Conservation (phyloP, 139 green algal genomes). For the Picochlorum sp. region DNA sequence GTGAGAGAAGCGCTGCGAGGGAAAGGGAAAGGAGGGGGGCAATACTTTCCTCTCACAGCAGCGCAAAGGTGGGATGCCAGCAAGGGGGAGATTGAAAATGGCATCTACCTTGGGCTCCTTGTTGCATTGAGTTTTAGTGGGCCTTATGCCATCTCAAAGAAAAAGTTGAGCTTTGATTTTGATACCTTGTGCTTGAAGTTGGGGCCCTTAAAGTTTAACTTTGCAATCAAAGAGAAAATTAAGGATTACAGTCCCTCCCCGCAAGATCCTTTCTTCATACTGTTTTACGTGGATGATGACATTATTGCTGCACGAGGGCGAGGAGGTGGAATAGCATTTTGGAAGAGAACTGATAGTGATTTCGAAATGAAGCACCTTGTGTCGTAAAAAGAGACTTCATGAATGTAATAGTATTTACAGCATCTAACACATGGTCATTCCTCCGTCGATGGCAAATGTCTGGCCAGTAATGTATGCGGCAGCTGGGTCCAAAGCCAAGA, state of each 20-base stretch:
- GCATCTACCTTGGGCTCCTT: conserved; percentile 33
- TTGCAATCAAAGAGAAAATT: conserved; percentile 7
- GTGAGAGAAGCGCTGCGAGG: conserved; percentile 13
- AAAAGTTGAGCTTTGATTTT: conserved; percentile 33
- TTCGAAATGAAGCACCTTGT: conserved; percentile 20
- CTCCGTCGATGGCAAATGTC: conserved; percentile 73
- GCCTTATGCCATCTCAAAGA: conserved; percentile 16
- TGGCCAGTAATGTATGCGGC: conserved; percentile 95
- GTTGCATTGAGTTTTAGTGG: conserved; percentile 28
- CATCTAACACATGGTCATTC: conserved; percentile 78
- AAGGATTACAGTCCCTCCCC: conserved; percentile 4
- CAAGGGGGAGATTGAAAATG: conserved; percentile 27
- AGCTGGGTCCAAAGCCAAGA: conserved; percentile 84
- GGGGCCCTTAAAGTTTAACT: background rate
- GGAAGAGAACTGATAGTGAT: conserved; percentile 14
- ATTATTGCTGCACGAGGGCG: conserved; percentile 27
- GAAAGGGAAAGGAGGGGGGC: conserved; percentile 13
- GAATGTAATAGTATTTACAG: background rate
- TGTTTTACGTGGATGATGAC: conserved; percentile 31
- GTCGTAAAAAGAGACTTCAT: conserved; percentile 1
- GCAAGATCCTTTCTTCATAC: conserved; percentile 29
- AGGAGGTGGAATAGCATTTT: conserved; percentile 37
- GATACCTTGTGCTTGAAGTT: conserved; percentile 28
- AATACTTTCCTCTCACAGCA: conserved; percentile 31
- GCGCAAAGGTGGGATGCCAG: conserved; percentile 32